Conservation (phyloP, 768 basidiomycete genomes). For the Cyathus striatus region DNA sequence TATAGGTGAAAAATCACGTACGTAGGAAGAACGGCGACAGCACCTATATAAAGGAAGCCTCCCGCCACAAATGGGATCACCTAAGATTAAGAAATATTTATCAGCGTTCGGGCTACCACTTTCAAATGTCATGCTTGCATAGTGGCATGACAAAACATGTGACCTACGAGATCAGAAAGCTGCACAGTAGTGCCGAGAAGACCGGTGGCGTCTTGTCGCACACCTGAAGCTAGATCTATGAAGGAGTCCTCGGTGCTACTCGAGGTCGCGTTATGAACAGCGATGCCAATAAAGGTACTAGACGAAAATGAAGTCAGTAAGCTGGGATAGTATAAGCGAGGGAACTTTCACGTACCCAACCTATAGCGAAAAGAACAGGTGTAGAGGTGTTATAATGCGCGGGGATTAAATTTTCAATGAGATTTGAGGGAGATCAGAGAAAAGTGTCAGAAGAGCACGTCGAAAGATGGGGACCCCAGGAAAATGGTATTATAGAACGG, state of each 20-base stretch:
- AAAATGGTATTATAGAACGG: slow-evolving; percentile 6
- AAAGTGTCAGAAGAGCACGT: not conserved
- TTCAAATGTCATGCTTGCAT: no score
- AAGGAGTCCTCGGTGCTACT: slow-evolving; percentile 33
- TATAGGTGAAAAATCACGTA: slow-evolving; percentile 43
- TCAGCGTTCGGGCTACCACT: not conserved
- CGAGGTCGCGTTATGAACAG: slow-evolving; percentile 71
- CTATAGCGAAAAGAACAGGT: no score
- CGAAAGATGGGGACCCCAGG: not conserved
- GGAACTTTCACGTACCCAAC: slow-evolving; percentile 32
- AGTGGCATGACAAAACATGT: no score
- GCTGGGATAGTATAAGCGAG: slow-evolving; percentile 4
- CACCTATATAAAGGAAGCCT: slow-evolving; percentile 91
- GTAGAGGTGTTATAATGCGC: no score
- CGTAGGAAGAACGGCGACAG: slow-evolving; percentile 89
- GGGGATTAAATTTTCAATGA: not conserved
- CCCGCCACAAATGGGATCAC: slow-evolving; percentile 89
- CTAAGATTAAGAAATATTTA: slow-evolving; percentile 27
- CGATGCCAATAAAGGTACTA: slow-evolving; percentile 87
- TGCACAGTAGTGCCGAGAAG: slow-evolving; percentile 80
- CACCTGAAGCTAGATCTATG: slow-evolving; percentile 67
- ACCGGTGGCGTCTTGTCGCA: slow-evolving; percentile 71
- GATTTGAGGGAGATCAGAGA: not conserved
- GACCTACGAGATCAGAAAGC: slow-evolving; percentile 73
- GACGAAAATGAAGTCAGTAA: slow-evolving; percentile 9